phyloP scores from a whole-genome alignment of 768 basidiomycete species.

The Amanita muscaria region DNA sequence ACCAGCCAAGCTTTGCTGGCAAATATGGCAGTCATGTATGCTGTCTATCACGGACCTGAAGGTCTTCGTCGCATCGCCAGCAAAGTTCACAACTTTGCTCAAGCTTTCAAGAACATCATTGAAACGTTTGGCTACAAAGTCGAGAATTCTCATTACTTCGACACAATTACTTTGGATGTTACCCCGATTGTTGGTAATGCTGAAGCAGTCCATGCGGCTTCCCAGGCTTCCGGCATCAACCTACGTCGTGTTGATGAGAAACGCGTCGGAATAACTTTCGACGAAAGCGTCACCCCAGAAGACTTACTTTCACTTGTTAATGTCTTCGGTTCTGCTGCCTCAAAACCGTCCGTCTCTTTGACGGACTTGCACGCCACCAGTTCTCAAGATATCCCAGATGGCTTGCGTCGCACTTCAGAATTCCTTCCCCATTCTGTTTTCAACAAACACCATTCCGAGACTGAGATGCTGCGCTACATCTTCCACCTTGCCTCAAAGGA shows the following conservation, averaged over 20 bases:
- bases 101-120: constrained; percentile 59
- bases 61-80: constrained; percentile 79
- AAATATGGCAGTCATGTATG: constrained; percentile 99
- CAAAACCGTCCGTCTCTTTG: constrained; percentile 36
- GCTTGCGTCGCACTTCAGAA: constrained; percentile 51
- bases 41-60: constrained; percentile 89
- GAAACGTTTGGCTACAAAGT: constrained; percentile 68
- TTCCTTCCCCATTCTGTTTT: constrained; percentile 87
- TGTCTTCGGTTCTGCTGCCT: constrained; percentile 66
- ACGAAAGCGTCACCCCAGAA: constrained; percentile 75
- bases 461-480: constrained; percentile 96
- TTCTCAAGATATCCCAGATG: constrained; percentile 41
- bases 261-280: constrained; percentile 82
- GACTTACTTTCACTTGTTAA: constrained; percentile 75
- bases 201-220: constrained; percentile 57
- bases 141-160: constrained; percentile 76
- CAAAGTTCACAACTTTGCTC: constrained; percentile 86
- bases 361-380: constrained; percentile 38
- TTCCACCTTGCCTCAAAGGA: constrained; percentile 92
- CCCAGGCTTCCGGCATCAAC: constrained; percentile 66
- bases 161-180: constrained; percentile 78
- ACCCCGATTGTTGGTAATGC: constrained; percentile 48
- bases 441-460: constrained; percentile 96
- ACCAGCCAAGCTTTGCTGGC: constrained; percentile 96
- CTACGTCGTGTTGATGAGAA: constrained; percentile 67